Evolutionary conservation across 768 basidiomycete species (phyloP).

Genomic region (Grammothele lineata): DNA sequence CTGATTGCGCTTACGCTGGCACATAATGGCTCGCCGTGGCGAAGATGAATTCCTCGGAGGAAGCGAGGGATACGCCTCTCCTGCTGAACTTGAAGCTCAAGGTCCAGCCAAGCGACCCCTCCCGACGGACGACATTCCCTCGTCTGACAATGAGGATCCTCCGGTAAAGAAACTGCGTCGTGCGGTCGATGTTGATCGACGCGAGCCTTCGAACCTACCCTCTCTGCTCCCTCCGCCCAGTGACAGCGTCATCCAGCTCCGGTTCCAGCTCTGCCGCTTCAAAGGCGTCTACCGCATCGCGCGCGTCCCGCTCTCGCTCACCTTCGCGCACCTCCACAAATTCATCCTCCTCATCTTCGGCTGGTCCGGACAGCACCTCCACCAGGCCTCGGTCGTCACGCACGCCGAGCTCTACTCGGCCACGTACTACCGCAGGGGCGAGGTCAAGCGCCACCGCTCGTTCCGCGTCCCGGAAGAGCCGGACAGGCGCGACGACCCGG

Average conservation of each 20-base stretch:
- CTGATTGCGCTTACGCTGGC: too few species aligned
- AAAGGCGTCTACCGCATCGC: constrained; percentile 24
- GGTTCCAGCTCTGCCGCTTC: constrained; percentile 24
- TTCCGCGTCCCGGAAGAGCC: constrained; percentile 7
- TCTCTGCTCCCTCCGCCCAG: background rate
- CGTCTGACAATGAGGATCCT: too few species aligned
- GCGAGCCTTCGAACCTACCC: background rate
- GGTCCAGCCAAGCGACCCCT: too few species aligned
- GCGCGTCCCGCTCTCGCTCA: constrained; percentile 24
- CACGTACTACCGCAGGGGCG: constrained; percentile 19
- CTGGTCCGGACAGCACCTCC: constrained; percentile 25
- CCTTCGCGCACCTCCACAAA: constrained; percentile 27
- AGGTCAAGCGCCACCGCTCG: constrained; percentile 12
- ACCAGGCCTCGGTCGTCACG: constrained; percentile 8
- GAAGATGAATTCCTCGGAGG: too few species aligned
- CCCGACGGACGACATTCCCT: too few species aligned
- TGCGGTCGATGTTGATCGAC: too few species aligned
- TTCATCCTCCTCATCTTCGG: constrained; percentile 30
- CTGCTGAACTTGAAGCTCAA: too few species aligned
- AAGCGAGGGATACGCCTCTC: too few species aligned
- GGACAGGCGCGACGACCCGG: constrained; percentile 16
- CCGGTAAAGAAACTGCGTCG: too few species aligned
- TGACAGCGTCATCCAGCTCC: constrained; percentile 23
- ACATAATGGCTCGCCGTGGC: too few species aligned
- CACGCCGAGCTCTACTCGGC: constrained; percentile 20